These are phyloP conservation scores for Salinomyces thailandicus DNA, from an alignment of 2,329 filamentous ascomycete species.

Conservation along the genomic window DNA sequence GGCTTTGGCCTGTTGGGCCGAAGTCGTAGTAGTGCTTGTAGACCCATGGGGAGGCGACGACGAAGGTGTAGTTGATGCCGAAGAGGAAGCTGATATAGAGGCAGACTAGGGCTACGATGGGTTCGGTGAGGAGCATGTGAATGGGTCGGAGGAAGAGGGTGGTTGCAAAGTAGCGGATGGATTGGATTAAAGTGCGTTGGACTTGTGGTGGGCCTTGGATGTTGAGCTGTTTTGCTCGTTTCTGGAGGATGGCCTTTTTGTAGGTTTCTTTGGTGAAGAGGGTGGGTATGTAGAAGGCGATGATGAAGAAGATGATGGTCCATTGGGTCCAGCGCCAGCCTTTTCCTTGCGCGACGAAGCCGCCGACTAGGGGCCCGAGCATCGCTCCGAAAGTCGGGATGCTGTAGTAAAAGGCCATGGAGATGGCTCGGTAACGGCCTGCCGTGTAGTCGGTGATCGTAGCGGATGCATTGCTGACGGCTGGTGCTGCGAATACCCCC, in stretches of 20 bases:
- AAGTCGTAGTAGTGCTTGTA: slow-evolving; percentile 23
- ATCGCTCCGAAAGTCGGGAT: slow-evolving; percentile 19
- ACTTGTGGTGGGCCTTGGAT: slow-evolving; percentile 10
- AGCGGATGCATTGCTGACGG: slow-evolving; percentile 21
- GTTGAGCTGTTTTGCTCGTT: slow-evolving; percentile 18
- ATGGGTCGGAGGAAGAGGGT: slow-evolving; percentile 19
- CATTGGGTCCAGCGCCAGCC: slow-evolving; percentile 29
- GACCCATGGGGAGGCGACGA: slow-evolving; percentile 29
- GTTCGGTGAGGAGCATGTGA: slow-evolving; percentile 32
- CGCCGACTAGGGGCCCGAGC: slow-evolving; percentile 30
- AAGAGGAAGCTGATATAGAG: slow-evolving; percentile 34
- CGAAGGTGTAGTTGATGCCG: slow-evolving; percentile 32
- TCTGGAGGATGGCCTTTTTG: slow-evolving; percentile 24
- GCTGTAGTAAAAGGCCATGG: slow-evolving; percentile 20
- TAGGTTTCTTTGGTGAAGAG: slow-evolving; percentile 23
- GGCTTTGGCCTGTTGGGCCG: slow-evolving; percentile 19
- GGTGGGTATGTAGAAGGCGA: slow-evolving; percentile 20
- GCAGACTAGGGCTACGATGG: slow-evolving; percentile 32
- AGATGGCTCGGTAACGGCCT: slow-evolving; percentile 18
- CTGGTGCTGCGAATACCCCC: slow-evolving; percentile 31
- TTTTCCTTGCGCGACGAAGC: slow-evolving; percentile 19
- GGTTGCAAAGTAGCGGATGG: slow-evolving; percentile 14
- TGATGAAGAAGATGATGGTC: slow-evolving; percentile 22
- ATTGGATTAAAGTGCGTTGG: slow-evolving; percentile 6
- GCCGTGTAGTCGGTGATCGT: slow-evolving; percentile 25